phyloP scores from a whole-genome alignment of 2,329 filamentous ascomycete species.

The Fusarium begoniae region DNA sequence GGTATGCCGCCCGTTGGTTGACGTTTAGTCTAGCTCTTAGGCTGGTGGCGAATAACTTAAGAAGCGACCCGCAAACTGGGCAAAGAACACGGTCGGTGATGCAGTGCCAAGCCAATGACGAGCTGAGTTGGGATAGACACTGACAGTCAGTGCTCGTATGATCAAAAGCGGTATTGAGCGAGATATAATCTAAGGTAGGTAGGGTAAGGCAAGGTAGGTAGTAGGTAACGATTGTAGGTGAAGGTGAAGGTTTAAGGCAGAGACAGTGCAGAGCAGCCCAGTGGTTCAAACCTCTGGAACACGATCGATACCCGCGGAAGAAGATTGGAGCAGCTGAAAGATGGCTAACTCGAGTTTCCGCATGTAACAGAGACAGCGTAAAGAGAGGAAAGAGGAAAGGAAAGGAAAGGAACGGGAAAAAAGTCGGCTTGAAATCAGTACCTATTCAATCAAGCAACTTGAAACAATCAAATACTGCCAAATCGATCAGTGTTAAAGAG shows the following conservation, averaged over 20 bases:
- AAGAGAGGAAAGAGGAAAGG: not conserved
- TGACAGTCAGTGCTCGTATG: not conserved
- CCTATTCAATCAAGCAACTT: not conserved
- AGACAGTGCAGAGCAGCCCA: not conserved
- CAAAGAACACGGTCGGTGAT: conserved; percentile 24
- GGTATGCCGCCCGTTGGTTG: conserved; percentile 5
- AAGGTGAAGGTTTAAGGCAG: not conserved
- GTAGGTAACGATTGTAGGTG: not conserved
- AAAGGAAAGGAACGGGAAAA: not conserved
- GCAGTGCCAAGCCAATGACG: conserved; percentile 19
- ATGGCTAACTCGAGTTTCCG: conserved; percentile 20
- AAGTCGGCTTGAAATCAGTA: not conserved
- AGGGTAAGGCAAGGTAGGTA: conserved; percentile 3
- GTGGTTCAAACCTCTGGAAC: conserved; percentile 25
- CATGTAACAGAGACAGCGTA: conserved; percentile 5
- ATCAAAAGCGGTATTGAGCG: not conserved
- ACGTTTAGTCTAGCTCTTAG: conserved; percentile 13
- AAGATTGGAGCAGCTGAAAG: conserved; percentile 27
- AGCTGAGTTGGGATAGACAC: not conserved
- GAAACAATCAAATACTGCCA: not conserved
- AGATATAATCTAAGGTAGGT: not conserved
- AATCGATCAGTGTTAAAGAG: conserved; percentile 16
- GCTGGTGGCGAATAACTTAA: conserved; percentile 26
- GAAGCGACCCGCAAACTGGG: conserved; percentile 18
- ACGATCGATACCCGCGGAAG: conserved; percentile 32